Conservation (phyloP, 768 basidiomycete species). For the Pisolithus microcarpus region DNA sequence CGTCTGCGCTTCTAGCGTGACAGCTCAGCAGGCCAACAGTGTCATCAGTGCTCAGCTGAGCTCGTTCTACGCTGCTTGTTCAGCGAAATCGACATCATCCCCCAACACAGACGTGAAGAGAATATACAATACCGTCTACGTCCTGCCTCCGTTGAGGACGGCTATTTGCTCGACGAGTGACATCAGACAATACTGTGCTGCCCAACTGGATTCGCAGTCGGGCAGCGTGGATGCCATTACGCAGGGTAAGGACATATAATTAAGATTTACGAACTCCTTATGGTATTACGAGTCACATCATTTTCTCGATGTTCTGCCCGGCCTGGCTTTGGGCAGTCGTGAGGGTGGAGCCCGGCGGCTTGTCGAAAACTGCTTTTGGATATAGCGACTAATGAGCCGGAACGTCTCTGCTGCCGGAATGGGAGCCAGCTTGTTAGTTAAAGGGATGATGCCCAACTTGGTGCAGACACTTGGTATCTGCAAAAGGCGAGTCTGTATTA, state of each 20-base stretch:
- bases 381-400: not conserved
- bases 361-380: not conserved
- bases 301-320: not conserved
- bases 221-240: slow-evolving; percentile 12
- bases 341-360: not conserved
- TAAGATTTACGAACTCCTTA: not conserved
- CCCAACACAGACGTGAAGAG: slow-evolving; percentile 44
- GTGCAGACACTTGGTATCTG: slow-evolving; percentile 36
- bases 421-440: slow-evolving; percentile 4
- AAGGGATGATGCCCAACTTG: slow-evolving; percentile 28
- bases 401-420: slow-evolving; percentile 26
- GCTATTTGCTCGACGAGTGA: slow-evolving; percentile 77
- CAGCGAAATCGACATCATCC: slow-evolving; percentile 56
- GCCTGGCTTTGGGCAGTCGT: not conserved
- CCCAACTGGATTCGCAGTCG: slow-evolving; percentile 33
- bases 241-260: not conserved
- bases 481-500: slow-evolving; percentile 42
- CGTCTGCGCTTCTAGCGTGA: slow-evolving; percentile 48
- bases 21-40: slow-evolving; percentile 50
- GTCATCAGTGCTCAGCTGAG: slow-evolving; percentile 54
- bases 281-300: not conserved
- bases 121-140: slow-evolving; percentile 77
- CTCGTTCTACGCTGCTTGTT: slow-evolving; percentile 66
- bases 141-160: slow-evolving; percentile 51
- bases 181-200: slow-evolving; percentile 61